These are phyloP conservation scores for Ophiostoma sp. DNA, from an alignment of 2,329 filamentous ascomycete species.

Conservation along the genomic window DNA sequence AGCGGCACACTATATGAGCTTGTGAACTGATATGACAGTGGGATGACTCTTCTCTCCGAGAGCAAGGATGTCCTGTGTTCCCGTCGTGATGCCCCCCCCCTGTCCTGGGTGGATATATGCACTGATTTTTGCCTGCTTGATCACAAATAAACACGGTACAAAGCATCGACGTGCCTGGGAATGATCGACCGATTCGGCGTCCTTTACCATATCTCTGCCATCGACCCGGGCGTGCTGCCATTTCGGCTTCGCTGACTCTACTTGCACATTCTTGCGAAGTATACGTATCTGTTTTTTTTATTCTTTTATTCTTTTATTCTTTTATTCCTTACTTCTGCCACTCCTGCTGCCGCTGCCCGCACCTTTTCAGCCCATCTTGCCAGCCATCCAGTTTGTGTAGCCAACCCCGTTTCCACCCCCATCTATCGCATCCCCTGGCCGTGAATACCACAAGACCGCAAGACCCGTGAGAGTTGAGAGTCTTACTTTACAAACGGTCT, in stretches of 20 bases:
- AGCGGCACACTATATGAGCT: background rate
- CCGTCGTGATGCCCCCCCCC: background rate
- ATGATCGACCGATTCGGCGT: background rate
- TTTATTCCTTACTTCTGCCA: no score
- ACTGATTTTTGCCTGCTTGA: background rate
- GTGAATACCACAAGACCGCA: background rate
- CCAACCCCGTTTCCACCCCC: background rate
- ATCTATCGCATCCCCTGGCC: background rate
- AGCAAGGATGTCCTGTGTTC: slow-evolving; percentile 9
- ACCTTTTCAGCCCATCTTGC: slow-evolving; percentile 1
- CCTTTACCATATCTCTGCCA: background rate
- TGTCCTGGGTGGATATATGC: background rate
- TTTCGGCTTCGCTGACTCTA: background rate
- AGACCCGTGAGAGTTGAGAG: background rate
- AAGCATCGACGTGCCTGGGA: background rate
- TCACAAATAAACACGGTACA: background rate
- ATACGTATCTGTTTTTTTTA: background rate
- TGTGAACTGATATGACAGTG: background rate
- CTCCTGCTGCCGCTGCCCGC: background rate
- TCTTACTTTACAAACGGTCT: background rate
- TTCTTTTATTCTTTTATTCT: no score
- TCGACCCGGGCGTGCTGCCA: background rate
- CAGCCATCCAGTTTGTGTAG: slow-evolving; percentile 1
- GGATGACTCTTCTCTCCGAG: background rate
- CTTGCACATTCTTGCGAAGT: background rate